A percentile compares a stretch with the other conserved stretches of the same genome.
Conservation (phyloP, 306 rosid species). For the Ammopiptanthus mongolicus region DNA sequence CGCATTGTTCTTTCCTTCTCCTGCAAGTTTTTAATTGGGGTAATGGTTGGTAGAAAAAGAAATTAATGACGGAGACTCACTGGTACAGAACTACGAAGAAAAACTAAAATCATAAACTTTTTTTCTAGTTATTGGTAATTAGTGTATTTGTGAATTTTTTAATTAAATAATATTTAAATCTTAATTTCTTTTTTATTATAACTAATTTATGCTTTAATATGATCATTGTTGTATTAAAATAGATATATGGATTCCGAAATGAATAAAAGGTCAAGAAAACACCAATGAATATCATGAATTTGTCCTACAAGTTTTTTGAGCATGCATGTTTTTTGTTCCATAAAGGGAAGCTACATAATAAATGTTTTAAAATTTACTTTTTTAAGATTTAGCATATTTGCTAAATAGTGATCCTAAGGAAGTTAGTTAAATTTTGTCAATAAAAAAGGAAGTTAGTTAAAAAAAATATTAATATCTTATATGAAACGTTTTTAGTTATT, state of each 20-base stretch:
- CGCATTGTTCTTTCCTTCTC: conserved; percentile 3
- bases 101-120: not conserved
- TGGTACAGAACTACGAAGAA: not conserved
- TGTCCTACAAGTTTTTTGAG: no score
- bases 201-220: not conserved
- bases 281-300: not conserved
- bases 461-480: no score
- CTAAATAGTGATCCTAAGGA: no score
- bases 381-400: no score
- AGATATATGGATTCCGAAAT: not conserved
- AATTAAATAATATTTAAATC: not conserved
- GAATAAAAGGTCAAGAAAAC: not conserved
- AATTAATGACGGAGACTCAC: not conserved
- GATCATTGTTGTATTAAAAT: not conserved
- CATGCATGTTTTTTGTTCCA: no score
- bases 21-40: not conserved
- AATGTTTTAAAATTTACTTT: no score
- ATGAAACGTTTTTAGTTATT: no score
- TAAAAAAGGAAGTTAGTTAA: no score
- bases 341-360: no score
- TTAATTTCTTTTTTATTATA: not conserved
- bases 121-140: not conserved
- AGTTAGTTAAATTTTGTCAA: no score
- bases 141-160: not conserved
- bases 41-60: not conserved